Conservation (phyloP, 495 filamentous ascomycete species). For the Aspergillus nidulans region DNA sequence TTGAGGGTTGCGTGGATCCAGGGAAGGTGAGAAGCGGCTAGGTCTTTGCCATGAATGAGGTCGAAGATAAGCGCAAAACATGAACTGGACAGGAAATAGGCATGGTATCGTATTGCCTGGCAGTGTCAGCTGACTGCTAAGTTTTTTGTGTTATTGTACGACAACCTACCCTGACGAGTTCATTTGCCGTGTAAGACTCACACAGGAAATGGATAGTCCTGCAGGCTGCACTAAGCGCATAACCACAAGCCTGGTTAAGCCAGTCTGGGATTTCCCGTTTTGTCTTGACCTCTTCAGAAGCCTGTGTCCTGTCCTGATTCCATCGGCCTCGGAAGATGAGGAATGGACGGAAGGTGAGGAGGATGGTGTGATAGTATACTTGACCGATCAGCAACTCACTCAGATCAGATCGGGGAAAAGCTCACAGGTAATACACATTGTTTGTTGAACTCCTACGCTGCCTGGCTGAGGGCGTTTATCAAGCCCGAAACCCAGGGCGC, state of each 20-base stretch:
- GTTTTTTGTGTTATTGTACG: background rate
- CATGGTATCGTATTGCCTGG: constrained; percentile 40
- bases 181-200: constrained; percentile 32
- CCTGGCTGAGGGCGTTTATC: constrained; percentile 29
- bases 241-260: constrained; percentile 43
- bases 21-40: constrained; percentile 32
- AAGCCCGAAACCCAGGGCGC: constrained; percentile 32
- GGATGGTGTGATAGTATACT: constrained; percentile 42
- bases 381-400: background rate
- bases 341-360: constrained; percentile 44
- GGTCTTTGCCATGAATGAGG: constrained; percentile 31
- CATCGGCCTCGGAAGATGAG: constrained; percentile 42
- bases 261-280: constrained; percentile 36
- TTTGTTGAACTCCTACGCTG: constrained; percentile 33
- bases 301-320: constrained; percentile 26
- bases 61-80: constrained; percentile 39
- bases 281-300: background rate
- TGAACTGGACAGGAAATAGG: constrained; percentile 36
- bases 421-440: constrained; percentile 34
- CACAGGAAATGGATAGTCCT: constrained; percentile 36
- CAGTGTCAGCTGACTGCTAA: background rate
- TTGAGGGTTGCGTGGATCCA: constrained; percentile 38
- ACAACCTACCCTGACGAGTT: constrained; percentile 29
- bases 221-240: constrained; percentile 31
- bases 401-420: background rate